Evolutionary conservation across 2,329 filamentous ascomycete species (phyloP), one percentile per base, ranked within the genome.

Genomic region (Coniochaeta hoffmannii): DNA sequence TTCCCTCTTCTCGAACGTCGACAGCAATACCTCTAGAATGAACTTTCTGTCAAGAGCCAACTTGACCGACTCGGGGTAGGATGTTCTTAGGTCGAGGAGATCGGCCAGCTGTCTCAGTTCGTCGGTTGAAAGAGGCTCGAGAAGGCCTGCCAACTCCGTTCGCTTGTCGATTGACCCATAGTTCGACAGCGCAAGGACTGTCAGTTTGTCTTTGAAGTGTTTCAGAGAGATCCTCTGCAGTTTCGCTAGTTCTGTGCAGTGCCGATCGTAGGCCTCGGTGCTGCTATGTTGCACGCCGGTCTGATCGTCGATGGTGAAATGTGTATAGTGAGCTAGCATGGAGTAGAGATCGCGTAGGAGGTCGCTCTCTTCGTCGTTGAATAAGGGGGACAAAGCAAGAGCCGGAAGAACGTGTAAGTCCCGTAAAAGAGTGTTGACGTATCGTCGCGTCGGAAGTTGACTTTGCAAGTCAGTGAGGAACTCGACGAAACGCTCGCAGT

Each of bases 401-500:
- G 88, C 82, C 1, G 93, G 77, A 28, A 97, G 72, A 22, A 96
- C 71, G 67, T 97, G 91, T 49, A 97, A 75, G 67, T 99, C 93
- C 63, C 88, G 86, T 14, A 97, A 71, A 41, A 99, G 74, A 1
- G 89, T 86, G 69, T 97, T 97, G 67, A 96, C 89, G 68, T 97
- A 97, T 69, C 94, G 85, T 63, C 94, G 81, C 3, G 95, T 99
- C 0, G 94, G 94, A 50, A 97, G 76, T 69, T 99, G 94, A 65
- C 93, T 97, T 68, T 95, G 85, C 19, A 99, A 74, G 67, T 99
- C 94, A 9, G 88, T 87, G 50, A 99, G 76, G 53, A 99, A 87
- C 70, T 99, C 94, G 53, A 94, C 72, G 60, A 97, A 93, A n/a
- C 92, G 83, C 70, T 97, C 93, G 68, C 90, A 96, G 70, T 97